These are phyloP conservation scores for Pachyrhizus erosus DNA, from an alignment of 306 rosid genomes.

Conservation along the genomic window DNA sequence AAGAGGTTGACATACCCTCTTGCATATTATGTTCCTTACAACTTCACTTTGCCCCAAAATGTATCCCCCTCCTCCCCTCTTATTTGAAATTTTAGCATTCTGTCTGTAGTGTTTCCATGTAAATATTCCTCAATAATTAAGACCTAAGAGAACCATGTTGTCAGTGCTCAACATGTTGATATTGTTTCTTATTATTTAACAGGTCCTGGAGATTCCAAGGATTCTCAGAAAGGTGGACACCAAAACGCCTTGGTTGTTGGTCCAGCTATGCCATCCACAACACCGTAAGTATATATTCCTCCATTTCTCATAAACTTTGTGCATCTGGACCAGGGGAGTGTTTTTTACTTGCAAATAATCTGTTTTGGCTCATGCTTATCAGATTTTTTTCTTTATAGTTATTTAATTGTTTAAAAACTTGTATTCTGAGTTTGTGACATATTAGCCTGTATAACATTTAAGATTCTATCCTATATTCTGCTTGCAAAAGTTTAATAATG, in stretches of 20 bases:
- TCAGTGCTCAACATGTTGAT: slow-evolving; percentile 30
- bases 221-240: slow-evolving; percentile 54
- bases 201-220: slow-evolving; percentile 70
- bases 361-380: slow-evolving; percentile 21
- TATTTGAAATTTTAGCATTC: neutral
- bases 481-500: slow-evolving; percentile 11
- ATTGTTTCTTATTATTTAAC: slow-evolving; percentile 35
- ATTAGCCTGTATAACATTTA: neutral
- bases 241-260: slow-evolving; percentile 87
- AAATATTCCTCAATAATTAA: slow-evolving; percentile 11
- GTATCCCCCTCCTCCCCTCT: neutral
- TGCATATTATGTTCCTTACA: slow-evolving; percentile 1
- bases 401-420: neutral
- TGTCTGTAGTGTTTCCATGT: neutral
- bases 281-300: slow-evolving; percentile 55
- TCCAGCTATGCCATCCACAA: slow-evolving; percentile 73
- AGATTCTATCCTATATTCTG: slow-evolving; percentile 26
- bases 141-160: neutral
- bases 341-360: neutral
- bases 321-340: neutral
- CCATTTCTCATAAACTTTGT: slow-evolving; percentile 13
- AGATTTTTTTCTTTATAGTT: neutral
- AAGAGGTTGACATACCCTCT: neutral
- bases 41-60: neutral
- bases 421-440: neutral